These are phyloP conservation scores for Leucocoprinus sp. DNA, from an alignment of 768 basidiomycete species.

Conservation along the genomic window DNA sequence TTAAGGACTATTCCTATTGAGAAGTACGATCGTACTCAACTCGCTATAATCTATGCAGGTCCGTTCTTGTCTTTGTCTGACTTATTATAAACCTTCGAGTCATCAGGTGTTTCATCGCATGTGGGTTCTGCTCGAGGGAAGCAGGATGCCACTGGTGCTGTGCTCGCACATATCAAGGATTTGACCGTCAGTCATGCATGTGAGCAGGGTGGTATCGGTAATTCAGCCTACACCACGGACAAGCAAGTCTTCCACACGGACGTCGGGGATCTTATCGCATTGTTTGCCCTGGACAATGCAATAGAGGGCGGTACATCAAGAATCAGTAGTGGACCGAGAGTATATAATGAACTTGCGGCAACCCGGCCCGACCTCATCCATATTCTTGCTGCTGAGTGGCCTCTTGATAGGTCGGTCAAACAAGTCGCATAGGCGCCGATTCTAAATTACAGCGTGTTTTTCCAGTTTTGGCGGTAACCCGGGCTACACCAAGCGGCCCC, in stretches of 20 bases:
- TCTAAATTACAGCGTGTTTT: background rate
- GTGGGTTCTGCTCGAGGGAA: conserved; percentile 35
- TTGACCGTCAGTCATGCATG: conserved; percentile 33
- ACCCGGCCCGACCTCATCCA: conserved; percentile 37
- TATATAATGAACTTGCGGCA: conserved; percentile 39
- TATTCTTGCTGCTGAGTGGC: conserved; percentile 34
- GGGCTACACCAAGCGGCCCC: conserved; percentile 27
- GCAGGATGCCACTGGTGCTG: conserved; percentile 35
- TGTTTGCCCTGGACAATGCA: conserved; percentile 33
- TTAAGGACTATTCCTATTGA: conserved; percentile 37
- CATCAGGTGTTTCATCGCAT: conserved; percentile 35
- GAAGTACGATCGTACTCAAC: conserved; percentile 30
- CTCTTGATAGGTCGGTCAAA: conserved; percentile 27
- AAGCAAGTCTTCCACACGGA: conserved; percentile 45
- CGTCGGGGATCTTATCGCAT: conserved; percentile 36
- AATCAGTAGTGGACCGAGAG: conserved; percentile 33
- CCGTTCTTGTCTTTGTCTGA: conserved; percentile 4
- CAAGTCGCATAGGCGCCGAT: background rate
- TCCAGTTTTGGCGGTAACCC: conserved; percentile 32
- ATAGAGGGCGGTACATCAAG: conserved; percentile 37
- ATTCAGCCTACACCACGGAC: conserved; percentile 40
- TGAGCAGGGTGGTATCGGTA: conserved; percentile 32
- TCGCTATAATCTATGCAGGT: conserved; percentile 39
- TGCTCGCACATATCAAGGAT: conserved; percentile 41
- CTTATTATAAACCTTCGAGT: background rate